Evolutionary conservation across 352 stramenopile species (phyloP), one percentile per base, ranked within the genome.

Genomic region (Thraustochytrium striatum): DNA sequence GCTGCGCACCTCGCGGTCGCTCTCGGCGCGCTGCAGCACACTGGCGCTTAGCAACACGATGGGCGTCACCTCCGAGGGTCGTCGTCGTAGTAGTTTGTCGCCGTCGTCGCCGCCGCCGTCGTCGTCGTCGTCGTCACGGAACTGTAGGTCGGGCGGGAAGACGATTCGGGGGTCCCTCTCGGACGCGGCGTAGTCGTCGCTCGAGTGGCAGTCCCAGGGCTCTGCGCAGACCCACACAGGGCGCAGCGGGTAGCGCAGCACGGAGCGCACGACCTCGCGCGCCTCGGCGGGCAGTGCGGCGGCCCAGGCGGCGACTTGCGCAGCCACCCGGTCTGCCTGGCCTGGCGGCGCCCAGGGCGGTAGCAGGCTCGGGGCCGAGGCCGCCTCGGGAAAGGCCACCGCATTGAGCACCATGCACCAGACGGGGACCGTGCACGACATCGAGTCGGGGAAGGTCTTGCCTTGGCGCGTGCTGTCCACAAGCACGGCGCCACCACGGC

Each of bases 161-260:
- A 38, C 36, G 52, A 30, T 9, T 75, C 65, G 25, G 65, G 19
- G 16, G 65, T 2, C 19, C 5, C n/a, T 28, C 21, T 21, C 19
- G 52, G 59, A 2, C 50, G 5, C 21, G 35, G 16, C 13, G 68
- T 21, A 16, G 11, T 75, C 65, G 30, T 62, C 44, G 21, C 7
- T 30, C 65, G 30, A 62, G 25, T 62, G 21, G 11, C 61, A 32
- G 1, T 58, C 52, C 16, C 16, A 16, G 25, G 32, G 16, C n/a
- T 58, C 65, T 39, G 30, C 41, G 30, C 65, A 75, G 28, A 75
- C 65, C 65, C 65, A 75, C 3, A 75, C 52, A 11, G 65, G 65
- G 1, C 65, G 44, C 50, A 75, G 65, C 21, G 65, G 65, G 25
- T 62, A 25, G 13, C 30, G 30, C n/a, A 75, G 32, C 11, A 39